A percentile compares a stretch with the other conserved stretches of the same genome.
Evolutionary conservation across 495 filamentous ascomycete species (phyloP).

Genomic region (Bathelium albidoporum): DNA sequence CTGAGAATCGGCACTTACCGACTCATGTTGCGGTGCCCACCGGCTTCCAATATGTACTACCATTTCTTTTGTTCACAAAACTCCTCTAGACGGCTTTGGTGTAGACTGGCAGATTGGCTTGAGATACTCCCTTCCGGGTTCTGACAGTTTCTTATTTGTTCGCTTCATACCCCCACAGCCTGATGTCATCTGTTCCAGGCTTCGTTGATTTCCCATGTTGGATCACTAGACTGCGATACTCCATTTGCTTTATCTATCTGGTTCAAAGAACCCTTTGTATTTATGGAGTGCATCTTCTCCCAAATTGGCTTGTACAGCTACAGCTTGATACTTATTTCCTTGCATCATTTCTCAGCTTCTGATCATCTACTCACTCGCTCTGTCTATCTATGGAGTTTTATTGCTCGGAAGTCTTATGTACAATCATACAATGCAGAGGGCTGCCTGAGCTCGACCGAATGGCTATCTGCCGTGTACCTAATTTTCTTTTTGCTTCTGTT

Average conservation of each 20-base stretch:
- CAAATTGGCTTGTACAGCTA: neutral
- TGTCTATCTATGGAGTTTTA: neutral
- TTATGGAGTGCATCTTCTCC: neutral
- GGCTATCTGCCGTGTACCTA: neutral
- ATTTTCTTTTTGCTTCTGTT: neutral
- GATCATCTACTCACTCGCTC: neutral
- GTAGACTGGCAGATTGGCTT: conserved; percentile 4
- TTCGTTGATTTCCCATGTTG: neutral
- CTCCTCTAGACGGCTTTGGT: neutral
- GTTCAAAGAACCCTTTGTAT: neutral
- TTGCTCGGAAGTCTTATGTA: neutral
- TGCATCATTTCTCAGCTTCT: conserved; percentile 1
- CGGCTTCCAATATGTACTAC: neutral
- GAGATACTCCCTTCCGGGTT: neutral
- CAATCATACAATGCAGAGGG: neutral
- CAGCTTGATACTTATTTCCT: neutral
- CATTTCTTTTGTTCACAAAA: conserved; percentile 1
- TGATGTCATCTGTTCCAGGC: conserved; percentile 3
- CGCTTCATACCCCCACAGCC: conserved; percentile 5
- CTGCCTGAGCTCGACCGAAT: neutral
- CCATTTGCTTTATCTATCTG: conserved; percentile 3
- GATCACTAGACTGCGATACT: neutral
- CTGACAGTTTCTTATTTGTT: neutral
- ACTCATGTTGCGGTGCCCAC: neutral
- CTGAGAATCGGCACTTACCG: neutral